Conservation (phyloP, 2,329 filamentous ascomycete genomes). For the Colletotrichum navitas region DNA sequence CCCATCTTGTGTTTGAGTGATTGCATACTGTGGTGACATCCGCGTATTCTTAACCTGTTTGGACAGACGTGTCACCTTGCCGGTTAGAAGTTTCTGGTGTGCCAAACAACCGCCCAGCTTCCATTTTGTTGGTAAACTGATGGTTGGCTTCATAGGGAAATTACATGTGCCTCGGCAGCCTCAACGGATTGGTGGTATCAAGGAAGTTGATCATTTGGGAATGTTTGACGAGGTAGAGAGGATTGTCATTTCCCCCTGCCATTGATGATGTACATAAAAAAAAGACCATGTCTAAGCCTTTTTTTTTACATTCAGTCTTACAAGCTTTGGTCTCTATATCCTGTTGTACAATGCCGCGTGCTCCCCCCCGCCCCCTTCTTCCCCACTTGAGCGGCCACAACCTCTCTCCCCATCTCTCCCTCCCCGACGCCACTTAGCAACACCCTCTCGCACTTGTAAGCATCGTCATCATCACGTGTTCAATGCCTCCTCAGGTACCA, state of each 20-base stretch:
- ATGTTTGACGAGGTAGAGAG: neutral
- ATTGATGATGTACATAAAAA: slow-evolving; percentile 36
- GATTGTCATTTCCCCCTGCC: slow-evolving; percentile 16
- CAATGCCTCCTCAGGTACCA: slow-evolving; percentile 92
- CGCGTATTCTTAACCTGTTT: too few relatives aligned
- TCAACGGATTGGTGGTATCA: neutral
- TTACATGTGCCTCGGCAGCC: neutral
- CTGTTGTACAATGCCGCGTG: slow-evolving; percentile 38
- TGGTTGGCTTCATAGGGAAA: too few relatives aligned
- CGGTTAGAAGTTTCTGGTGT: neutral
- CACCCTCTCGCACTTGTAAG: neutral
- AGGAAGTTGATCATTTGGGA: neutral
- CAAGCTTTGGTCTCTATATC: slow-evolving; percentile 36
- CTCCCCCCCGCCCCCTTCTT: too few relatives aligned
- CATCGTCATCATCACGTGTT: slow-evolving; percentile 35
- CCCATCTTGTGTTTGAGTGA: neutral
- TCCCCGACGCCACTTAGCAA: neutral
- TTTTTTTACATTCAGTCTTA: slow-evolving; percentile 35
- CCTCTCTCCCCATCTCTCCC: neutral
- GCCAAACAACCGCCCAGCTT: neutral
- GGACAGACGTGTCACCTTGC: neutral
- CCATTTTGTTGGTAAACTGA: neutral
- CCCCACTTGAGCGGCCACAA: neutral
- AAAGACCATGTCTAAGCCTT: slow-evolving; percentile 22
- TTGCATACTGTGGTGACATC: neutral